Conservation (phyloP, 2,329 filamentous ascomycete genomes). For the Pseudogymnoascus destructans region DNA sequence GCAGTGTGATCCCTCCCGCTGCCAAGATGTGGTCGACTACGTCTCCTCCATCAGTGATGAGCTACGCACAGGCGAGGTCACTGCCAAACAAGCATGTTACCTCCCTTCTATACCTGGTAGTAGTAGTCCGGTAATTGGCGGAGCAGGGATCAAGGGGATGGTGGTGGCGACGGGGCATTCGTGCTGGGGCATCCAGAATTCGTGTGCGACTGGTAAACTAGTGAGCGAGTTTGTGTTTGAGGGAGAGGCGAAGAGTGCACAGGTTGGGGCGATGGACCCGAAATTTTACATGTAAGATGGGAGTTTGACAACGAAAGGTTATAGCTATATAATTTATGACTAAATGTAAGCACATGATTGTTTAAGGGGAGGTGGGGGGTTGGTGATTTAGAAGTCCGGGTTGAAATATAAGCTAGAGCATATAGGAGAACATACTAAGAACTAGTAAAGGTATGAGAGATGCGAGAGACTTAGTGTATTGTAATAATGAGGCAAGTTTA, state of each 20-base stretch:
- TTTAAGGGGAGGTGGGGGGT: neutral
- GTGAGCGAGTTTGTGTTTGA: slow-evolving; percentile 67
- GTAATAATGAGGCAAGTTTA: neutral
- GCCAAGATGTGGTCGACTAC: slow-evolving; percentile 73
- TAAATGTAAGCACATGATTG: neutral
- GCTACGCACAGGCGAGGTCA: slow-evolving; percentile 54
- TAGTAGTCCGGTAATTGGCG: slow-evolving; percentile 56
- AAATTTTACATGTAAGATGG: slow-evolving; percentile 5
- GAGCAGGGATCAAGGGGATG: slow-evolving; percentile 56
- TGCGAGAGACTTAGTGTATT: neutral
- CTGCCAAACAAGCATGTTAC: slow-evolving; percentile 76
- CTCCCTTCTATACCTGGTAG: slow-evolving; percentile 44
- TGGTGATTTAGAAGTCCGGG: neutral
- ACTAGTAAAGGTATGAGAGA: neutral
- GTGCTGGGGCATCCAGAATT: slow-evolving; percentile 95
- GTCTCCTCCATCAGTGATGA: slow-evolving; percentile 50
- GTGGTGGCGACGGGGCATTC: slow-evolving; percentile 80
- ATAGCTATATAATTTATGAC: neutral
- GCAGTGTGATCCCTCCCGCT: slow-evolving; percentile 57
- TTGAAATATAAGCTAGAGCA: neutral
- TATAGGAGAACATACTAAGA: neutral
- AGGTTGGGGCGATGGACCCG: neutral
- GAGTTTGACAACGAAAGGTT: neutral
- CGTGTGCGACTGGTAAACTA: slow-evolving; percentile 68
- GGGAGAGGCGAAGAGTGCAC: slow-evolving; percentile 32